These are phyloP conservation scores for Hypoxylon perforatum DNA, from an alignment of 495 filamentous ascomycete species.

Conservation along the genomic window DNA sequence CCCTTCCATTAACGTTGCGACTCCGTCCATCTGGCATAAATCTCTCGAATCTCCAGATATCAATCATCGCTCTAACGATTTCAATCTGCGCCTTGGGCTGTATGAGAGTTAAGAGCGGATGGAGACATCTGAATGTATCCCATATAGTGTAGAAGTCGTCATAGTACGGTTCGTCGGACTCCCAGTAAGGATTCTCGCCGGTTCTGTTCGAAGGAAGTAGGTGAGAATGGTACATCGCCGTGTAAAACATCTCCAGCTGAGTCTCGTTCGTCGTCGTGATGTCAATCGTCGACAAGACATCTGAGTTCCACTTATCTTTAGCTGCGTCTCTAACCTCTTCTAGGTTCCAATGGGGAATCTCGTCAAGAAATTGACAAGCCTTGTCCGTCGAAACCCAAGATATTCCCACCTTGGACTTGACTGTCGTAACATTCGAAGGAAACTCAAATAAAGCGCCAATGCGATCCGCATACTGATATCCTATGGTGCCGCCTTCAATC, in stretches of 20 bases:
- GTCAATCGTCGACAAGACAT: constrained; percentile 69
- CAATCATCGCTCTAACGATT: constrained; percentile 74
- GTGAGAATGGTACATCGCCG: constrained; percentile 73
- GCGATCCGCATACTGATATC: constrained; percentile 43
- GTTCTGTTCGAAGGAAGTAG: constrained; percentile 78
- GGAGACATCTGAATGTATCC: constrained; percentile 78
- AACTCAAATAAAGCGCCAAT: constrained; percentile 52
- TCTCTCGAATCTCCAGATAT: constrained; percentile 75
- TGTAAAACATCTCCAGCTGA: constrained; percentile 67
- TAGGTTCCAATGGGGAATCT: constrained; percentile 64
- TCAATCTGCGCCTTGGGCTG: constrained; percentile 72
- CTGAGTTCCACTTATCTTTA: constrained; percentile 64
- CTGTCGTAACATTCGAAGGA: constrained; percentile 43
- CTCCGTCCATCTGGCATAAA: constrained; percentile 70
- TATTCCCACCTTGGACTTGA: constrained; percentile 73
- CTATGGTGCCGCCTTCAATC: constrained; percentile 26
- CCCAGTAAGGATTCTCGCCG: constrained; percentile 78
- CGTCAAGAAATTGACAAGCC: constrained; percentile 67
- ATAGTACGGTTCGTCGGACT: constrained; percentile 78
- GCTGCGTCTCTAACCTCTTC: constrained; percentile 58
- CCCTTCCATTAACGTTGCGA: constrained; percentile 73
- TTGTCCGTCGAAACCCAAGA: constrained; percentile 72
- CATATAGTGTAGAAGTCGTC: constrained; percentile 81
- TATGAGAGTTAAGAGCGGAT: constrained; percentile 73
- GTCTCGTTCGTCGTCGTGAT: constrained; percentile 63